A percentile compares a stretch with the other conserved stretches of the same genome.
phyloP scores from a whole-genome alignment of 768 basidiomycete genomes.

The Leccinum longicurvipes region DNA sequence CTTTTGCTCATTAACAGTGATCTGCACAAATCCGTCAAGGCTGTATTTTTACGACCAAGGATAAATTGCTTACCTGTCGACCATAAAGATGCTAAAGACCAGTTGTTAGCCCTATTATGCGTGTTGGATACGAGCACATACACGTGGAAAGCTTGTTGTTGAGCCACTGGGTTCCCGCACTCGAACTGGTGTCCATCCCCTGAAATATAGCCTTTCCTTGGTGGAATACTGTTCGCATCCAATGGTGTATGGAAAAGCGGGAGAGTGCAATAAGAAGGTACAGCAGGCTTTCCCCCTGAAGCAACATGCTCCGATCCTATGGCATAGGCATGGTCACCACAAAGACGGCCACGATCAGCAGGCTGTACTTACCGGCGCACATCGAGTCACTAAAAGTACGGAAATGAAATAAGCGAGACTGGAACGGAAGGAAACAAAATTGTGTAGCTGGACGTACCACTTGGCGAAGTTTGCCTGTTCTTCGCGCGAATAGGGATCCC shows the following conservation, averaged over 20 bases:
- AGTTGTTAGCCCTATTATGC: not conserved
- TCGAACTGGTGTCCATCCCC: slow-evolving; percentile 53
- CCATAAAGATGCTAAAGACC: slow-evolving; percentile 13
- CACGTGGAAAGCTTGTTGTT: slow-evolving; percentile 58
- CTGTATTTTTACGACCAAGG: not conserved
- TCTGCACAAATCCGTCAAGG: slow-evolving; percentile 24
- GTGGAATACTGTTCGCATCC: slow-evolving; percentile 17
- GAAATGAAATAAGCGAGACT: not conserved
- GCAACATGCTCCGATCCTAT: slow-evolving; percentile 50
- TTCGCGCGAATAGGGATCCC: slow-evolving; percentile 58
- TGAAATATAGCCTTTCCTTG: slow-evolving; percentile 45
- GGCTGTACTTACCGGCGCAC: slow-evolving; percentile 40
- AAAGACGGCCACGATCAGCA: not conserved
- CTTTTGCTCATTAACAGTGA: slow-evolving; percentile 46
- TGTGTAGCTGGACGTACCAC: slow-evolving; percentile 37
- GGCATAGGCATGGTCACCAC: not conserved
- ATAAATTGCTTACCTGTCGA: slow-evolving; percentile 13
- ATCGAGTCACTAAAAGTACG: slow-evolving; percentile 41
- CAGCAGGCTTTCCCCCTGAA: slow-evolving; percentile 34
- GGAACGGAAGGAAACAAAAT: too few relatives aligned
- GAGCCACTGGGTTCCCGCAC: slow-evolving; percentile 48
- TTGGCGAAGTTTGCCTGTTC: slow-evolving; percentile 50
- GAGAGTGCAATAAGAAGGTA: slow-evolving; percentile 51
- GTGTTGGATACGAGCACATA: slow-evolving; percentile 29
- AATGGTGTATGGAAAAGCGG: slow-evolving; percentile 50